Evolutionary conservation across 257 asterid genomes (phyloP).

Genomic region (Mitragyna speciosa): DNA sequence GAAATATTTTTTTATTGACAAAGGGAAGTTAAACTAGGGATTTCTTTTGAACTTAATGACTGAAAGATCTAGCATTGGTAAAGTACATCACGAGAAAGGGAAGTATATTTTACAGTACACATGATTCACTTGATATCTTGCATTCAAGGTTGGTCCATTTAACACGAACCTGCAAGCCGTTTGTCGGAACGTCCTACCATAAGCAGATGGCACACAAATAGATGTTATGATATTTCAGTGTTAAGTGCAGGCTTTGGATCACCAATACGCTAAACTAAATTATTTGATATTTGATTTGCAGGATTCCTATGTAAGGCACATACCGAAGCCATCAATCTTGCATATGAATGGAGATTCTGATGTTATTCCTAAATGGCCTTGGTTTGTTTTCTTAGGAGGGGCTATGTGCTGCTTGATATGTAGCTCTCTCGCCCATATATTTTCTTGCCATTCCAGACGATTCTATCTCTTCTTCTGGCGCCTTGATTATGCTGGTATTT

Average conservation of each 20-base stretch:
- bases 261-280: not conserved
- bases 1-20: too few species aligned
- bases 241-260: not conserved
- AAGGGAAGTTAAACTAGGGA: not conserved
- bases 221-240: not conserved
- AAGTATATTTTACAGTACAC: too few species aligned
- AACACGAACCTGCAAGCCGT: too few species aligned
- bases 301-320: conserved; percentile 47
- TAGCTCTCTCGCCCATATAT: conserved; percentile 77
- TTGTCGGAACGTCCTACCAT: not conserved
- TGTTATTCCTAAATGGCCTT: conserved; percentile 73
- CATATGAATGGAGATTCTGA: conserved; percentile 25
- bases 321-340: conserved; percentile 38
- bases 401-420: conserved; percentile 76
- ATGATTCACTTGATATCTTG: not conserved
- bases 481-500: conserved; percentile 81
- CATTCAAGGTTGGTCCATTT: not conserved
- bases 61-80: too few species aligned
- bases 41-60: not conserved
- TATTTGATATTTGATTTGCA: conserved; percentile 27
- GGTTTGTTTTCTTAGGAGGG: conserved; percentile 87
- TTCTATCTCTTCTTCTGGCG: conserved; percentile 88
- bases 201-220: too few species aligned
- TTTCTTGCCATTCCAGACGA: conserved; percentile 83
- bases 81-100: too few species aligned